A percentile compares a stretch with the other conserved stretches of the same genome.
phyloP scores from a whole-genome alignment of 2,329 filamentous ascomycete genomes.

The Diaporthe citri region DNA sequence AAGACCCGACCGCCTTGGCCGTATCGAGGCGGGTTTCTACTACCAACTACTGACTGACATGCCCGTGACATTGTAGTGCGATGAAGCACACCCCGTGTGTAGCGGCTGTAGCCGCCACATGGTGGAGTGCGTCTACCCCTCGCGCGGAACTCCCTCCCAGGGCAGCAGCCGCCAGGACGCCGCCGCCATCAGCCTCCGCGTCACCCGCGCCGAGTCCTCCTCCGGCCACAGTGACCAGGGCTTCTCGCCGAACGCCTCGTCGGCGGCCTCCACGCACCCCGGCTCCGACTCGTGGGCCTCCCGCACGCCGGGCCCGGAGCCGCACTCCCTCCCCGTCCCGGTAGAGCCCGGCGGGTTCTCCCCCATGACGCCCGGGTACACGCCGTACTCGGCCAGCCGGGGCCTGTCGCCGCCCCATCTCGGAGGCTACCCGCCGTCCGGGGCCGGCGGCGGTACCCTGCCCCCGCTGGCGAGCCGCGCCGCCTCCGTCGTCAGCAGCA shows the following conservation, averaged over 20 bases:
- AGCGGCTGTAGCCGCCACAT: slow-evolving; percentile 44
- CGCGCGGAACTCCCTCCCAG: not conserved
- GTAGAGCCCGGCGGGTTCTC: slow-evolving; percentile 16
- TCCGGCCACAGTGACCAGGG: slow-evolving; percentile 44
- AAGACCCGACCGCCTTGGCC: not conserved
- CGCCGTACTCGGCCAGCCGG: slow-evolving; percentile 3
- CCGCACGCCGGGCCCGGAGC: slow-evolving; percentile 5
- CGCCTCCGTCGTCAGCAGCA: slow-evolving; percentile 23
- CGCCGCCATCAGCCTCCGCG: slow-evolving; percentile 1
- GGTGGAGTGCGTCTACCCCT: slow-evolving; percentile 44
- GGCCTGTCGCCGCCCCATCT: slow-evolving; percentile 10
- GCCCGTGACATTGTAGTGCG: slow-evolving; percentile 41
- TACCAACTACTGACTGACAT: slow-evolving; percentile 15
- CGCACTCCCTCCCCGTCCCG: slow-evolving; percentile 1
- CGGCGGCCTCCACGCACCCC: not conserved
- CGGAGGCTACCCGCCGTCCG: slow-evolving; percentile 1
- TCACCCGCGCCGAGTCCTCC: slow-evolving; percentile 39
- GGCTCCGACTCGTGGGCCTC: not conserved
- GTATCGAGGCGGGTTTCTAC: not conserved
- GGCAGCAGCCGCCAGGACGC: not conserved
- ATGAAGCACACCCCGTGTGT: slow-evolving; percentile 44
- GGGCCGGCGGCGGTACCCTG: not conserved
- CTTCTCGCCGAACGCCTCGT: slow-evolving; percentile 39
- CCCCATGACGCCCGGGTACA: not conserved
- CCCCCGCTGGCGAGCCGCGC: slow-evolving; percentile 10